These are phyloP conservation scores for Phytopythium cucurbitacearum DNA, from an alignment of 352 stramenopile species.

Conservation along the genomic window DNA sequence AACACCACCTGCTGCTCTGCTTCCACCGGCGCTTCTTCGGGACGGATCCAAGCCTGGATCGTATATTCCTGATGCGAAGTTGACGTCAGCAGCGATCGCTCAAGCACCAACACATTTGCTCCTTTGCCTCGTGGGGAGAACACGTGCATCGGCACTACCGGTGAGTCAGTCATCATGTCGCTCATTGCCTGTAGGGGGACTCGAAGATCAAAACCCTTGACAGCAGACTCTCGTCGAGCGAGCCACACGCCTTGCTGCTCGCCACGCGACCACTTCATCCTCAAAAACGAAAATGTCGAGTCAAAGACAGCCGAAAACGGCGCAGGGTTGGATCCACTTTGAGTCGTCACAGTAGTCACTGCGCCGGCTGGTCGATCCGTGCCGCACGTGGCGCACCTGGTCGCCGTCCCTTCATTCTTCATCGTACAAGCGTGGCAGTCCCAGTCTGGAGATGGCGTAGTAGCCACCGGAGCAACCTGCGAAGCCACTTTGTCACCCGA, in stretches of 20 bases:
- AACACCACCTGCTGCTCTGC: conserved; percentile 44
- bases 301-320: conserved; percentile 65
- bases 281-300: conserved; percentile 64
- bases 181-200: conserved; percentile 24
- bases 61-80: conserved; percentile 49
- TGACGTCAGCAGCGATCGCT: conserved; percentile 54
- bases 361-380: conserved; percentile 42
- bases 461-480: conserved; percentile 14
- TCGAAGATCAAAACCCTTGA: conserved; percentile 32
- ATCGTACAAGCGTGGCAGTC: conserved; percentile 73
- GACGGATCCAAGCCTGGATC: conserved; percentile 66
- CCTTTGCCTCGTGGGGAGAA: conserved; percentile 57
- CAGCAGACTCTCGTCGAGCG: conserved; percentile 33
- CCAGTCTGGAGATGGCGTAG: conserved; percentile 38
- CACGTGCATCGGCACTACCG: conserved; percentile 32
- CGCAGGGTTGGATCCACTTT: conserved; percentile 60
- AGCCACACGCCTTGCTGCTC: conserved; percentile 83
- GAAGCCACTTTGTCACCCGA: conserved; percentile 15
- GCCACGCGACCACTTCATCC: conserved; percentile 73
- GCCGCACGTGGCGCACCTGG: conserved; percentile 72
- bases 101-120: conserved; percentile 49
- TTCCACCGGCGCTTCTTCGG: conserved; percentile 12
- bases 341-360: conserved; percentile 22
- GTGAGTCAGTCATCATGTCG: conserved; percentile 56
- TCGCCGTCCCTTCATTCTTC: conserved; percentile 52